A percentile compares a stretch with the other conserved stretches of the same genome.
Conservation (phyloP, 1,284 basidiomycete species). For the Heterobasidion annosum region DNA sequence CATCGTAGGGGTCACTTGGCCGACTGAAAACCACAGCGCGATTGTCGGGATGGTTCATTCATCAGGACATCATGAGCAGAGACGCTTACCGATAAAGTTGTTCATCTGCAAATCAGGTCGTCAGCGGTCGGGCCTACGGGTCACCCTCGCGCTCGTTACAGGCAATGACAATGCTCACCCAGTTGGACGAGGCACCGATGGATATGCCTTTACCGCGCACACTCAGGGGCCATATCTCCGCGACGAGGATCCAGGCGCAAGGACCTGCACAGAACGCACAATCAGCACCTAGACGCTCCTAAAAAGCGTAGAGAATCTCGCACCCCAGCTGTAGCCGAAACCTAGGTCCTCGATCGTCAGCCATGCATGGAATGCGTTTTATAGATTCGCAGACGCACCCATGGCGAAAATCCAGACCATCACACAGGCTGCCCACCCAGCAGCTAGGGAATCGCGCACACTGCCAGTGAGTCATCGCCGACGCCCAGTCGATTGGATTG, state of each 20-base stretch:
- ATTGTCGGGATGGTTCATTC: not conserved
- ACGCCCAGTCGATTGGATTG: not conserved
- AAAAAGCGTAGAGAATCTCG: not conserved
- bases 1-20: slow-evolving; percentile 59
- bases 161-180: slow-evolving; percentile 28
- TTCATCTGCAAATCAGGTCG: slow-evolving; percentile 42
- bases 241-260: slow-evolving; percentile 58
- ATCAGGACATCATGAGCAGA: not conserved
- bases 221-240: slow-evolving; percentile 59
- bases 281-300: not conserved
- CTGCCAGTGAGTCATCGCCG: too few species aligned
- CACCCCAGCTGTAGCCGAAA: slow-evolving; percentile 64
- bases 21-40: slow-evolving; percentile 10
- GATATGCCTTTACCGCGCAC: slow-evolving; percentile 63
- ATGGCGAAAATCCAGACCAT: slow-evolving; percentile 65
- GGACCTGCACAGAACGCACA: slow-evolving; percentile 25
- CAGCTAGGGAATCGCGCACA: slow-evolving; percentile 21
- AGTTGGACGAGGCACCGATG: slow-evolving; percentile 63
- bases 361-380: not conserved
- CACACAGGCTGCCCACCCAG: slow-evolving; percentile 58
- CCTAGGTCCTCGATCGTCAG: slow-evolving; percentile 16
- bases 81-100: slow-evolving; percentile 56
- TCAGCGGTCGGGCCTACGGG: not conserved
- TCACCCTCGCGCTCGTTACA: not conserved
- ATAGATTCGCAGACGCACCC: slow-evolving; percentile 21